Evolutionary conservation across 352 stramenopile species (phyloP).

Genomic region (Plasmopara viticola): DNA sequence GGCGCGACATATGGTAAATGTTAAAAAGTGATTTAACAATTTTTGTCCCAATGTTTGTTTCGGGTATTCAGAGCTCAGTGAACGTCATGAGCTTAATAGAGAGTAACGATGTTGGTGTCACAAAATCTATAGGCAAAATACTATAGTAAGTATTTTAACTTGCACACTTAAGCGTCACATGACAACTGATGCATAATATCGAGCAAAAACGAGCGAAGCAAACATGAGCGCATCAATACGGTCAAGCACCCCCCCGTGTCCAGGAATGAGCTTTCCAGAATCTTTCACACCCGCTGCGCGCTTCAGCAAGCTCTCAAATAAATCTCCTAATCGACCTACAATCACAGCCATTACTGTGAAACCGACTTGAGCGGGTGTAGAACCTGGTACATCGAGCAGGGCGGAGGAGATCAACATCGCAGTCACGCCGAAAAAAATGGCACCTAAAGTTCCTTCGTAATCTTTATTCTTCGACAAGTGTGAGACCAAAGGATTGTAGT

Average conservation of each 20-base stretch:
- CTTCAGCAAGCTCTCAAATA: constrained; percentile 95
- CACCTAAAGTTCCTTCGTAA: constrained; percentile 91
- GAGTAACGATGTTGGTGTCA: no score
- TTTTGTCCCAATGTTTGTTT: no score
- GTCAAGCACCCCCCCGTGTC: constrained; percentile 94
- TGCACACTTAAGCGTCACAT: constrained; percentile 14
- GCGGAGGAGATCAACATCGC: constrained; percentile 79
- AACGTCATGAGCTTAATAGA: no score
- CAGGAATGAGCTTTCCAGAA: constrained; percentile 92
- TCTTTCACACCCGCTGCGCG: constrained; percentile 93
- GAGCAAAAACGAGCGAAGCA: constrained; percentile 52
- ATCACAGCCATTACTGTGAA: constrained; percentile 89
- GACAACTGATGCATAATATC: constrained; percentile 53
- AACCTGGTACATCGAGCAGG: constrained; percentile 71
- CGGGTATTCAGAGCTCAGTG: no score
- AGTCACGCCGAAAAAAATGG: constrained; percentile 72
- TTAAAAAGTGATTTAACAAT: no score
- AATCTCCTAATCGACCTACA: constrained; percentile 89
- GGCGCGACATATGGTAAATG: no score
- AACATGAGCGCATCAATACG: constrained; percentile 95
- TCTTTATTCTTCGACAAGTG: constrained; percentile 94
- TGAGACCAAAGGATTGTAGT: constrained; percentile 79
- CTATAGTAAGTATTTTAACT: no score
- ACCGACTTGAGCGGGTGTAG: constrained; percentile 67
- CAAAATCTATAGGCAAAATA: no score